A percentile compares a stretch with the other conserved stretches of the same genome.
Evolutionary conservation across 2,329 filamentous ascomycete species (phyloP).

Genomic region (Phoma sp.): DNA sequence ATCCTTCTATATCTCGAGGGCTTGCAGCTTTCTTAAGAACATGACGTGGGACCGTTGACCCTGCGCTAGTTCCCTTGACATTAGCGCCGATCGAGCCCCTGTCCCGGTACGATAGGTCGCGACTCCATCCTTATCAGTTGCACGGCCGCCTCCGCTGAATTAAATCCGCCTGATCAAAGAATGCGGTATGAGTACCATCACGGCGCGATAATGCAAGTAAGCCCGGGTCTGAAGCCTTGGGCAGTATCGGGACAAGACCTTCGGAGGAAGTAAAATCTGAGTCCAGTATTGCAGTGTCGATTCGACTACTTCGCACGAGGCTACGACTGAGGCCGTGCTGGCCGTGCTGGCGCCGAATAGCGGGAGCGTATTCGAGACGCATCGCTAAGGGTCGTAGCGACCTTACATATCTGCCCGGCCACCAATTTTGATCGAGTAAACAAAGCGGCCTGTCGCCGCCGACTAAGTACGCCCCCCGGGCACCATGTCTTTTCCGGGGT

Average conservation of each 20-base stretch:
- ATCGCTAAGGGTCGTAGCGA: constrained; percentile 35
- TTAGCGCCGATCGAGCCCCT: constrained; percentile 29
- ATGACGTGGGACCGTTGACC: constrained; percentile 31
- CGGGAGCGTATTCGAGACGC: constrained; percentile 22
- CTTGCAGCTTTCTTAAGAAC: constrained; percentile 19
- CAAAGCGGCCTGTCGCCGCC: constrained; percentile 20
- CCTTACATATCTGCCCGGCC: constrained; percentile 36
- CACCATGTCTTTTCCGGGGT: constrained; percentile 27
- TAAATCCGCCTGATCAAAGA: constrained; percentile 11
- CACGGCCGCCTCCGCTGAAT: constrained; percentile 15
- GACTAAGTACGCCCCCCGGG: constrained; percentile 22
- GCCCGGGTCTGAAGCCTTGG: too few relatives aligned
- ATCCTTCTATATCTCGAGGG: constrained; percentile 5
- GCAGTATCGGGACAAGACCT: neutral
- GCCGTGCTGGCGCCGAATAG: constrained; percentile 21
- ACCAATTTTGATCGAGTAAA: constrained; percentile 44
- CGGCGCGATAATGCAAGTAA: too few relatives aligned
- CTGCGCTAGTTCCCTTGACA: constrained; percentile 35
- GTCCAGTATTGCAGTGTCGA: neutral
- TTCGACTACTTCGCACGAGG: constrained; percentile 1
- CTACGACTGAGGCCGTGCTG: constrained; percentile 9
- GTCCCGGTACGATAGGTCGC: constrained; percentile 17
- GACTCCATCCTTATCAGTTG: constrained; percentile 32
- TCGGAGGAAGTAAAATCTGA: neutral
- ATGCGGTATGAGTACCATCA: neutral